Percentiles rank a stretch among this genome's conserved stretches.
phyloP scores from a whole-genome alignment of 805 yeast genomes.

The Schwanniomyces polymorphus region DNA sequence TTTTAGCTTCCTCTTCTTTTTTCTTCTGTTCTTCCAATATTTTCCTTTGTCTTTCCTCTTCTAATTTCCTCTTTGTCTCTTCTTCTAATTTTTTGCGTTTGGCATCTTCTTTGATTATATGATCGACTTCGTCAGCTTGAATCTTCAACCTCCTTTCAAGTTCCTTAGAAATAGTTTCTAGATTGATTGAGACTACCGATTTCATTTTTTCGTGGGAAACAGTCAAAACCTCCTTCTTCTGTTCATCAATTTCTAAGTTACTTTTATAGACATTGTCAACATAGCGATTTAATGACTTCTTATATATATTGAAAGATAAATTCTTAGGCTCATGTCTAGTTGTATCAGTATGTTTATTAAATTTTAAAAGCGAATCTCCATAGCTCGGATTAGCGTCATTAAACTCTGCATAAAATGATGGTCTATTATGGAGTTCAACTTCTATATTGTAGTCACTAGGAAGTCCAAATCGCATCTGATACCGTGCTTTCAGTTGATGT shows the following conservation, averaged over 20 bases:
- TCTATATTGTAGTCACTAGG: constrained; percentile 22
- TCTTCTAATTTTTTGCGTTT: constrained; percentile 22
- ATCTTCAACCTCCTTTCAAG: constrained; percentile 6
- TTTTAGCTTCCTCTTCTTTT: constrained; percentile 17
- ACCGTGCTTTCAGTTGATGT: background rate
- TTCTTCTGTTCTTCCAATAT: constrained; percentile 16
- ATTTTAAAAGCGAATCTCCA: background rate
- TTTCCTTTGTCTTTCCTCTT: constrained; percentile 12
- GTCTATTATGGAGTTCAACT: constrained; percentile 2
- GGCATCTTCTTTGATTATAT: constrained; percentile 14
- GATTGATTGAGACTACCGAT: background rate
- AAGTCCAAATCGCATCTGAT: constrained; percentile 26
- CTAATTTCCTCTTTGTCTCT: constrained; percentile 13
- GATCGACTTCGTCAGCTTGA: constrained; percentile 16
- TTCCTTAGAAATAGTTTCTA: background rate
- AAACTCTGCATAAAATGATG: background rate
- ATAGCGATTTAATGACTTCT: background rate
- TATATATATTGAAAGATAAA: background rate
- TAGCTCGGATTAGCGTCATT: background rate
- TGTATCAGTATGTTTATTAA: background rate
- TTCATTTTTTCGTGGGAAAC: background rate
- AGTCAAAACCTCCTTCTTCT: background rate
- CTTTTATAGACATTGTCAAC: background rate
- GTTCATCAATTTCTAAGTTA: background rate
- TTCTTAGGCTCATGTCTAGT: background rate